Conservation (phyloP, 2,329 filamentous ascomycete species). For the Diatrype stigma region DNA sequence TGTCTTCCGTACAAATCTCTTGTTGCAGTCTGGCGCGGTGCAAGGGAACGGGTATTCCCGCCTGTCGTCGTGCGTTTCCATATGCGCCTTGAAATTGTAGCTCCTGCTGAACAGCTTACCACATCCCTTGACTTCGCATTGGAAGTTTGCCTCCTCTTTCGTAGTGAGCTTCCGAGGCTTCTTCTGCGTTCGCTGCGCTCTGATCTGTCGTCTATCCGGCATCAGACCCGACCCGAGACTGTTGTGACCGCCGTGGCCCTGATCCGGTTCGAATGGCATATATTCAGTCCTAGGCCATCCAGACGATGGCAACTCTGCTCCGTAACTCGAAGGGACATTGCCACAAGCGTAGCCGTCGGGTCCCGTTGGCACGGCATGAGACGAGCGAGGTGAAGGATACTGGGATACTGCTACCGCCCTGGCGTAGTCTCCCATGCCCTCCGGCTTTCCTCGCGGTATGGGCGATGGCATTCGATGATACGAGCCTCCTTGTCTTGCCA, state of each 20-base stretch:
- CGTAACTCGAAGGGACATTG: conserved; percentile 31
- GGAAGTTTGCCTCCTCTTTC: conserved; percentile 65
- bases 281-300: conserved; percentile 38
- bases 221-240: conserved; percentile 18
- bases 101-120: conserved; percentile 75
- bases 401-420: conserved; percentile 33
- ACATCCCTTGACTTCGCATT: conserved; percentile 66
- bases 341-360: conserved; percentile 22
- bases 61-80: conserved; percentile 76
- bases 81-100: conserved; percentile 84
- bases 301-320: conserved; percentile 32
- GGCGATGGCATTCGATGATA: conserved; percentile 29
- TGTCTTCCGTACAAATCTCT: conserved; percentile 77
- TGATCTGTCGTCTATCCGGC: conserved; percentile 25
- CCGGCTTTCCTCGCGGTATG: conserved; percentile 37
- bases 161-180: conserved; percentile 53
- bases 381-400: conserved; percentile 37
- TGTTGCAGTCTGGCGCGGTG: conserved; percentile 59
- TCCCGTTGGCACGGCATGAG: conserved; percentile 30
- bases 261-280: conserved; percentile 29
- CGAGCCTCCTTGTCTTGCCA: conserved; percentile 26
- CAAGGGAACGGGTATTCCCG: conserved; percentile 70
- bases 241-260: conserved; percentile 25
- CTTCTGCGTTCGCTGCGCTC: conserved; percentile 30
- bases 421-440: conserved; percentile 31